Evolutionary conservation across 2,329 filamentous ascomycete genomes (phyloP).

Genomic region (Westerdykella sp.): DNA sequence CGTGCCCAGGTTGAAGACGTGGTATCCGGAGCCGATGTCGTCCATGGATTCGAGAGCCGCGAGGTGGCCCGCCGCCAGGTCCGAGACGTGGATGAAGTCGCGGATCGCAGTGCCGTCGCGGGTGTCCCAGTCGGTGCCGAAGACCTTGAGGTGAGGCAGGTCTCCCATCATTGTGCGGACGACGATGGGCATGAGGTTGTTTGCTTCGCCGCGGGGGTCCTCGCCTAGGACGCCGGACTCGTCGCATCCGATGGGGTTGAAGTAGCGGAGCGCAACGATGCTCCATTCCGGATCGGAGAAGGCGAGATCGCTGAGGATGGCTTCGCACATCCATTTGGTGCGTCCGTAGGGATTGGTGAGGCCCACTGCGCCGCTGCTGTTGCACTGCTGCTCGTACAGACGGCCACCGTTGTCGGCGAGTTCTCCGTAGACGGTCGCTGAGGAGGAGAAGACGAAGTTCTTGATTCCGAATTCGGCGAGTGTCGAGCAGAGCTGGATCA

Average conservation of each 20-base stretch:
- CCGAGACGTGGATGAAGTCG: constrained; percentile 59
- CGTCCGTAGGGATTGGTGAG: constrained; percentile 58
- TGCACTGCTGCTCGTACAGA: constrained; percentile 48
- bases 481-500: constrained; percentile 50
- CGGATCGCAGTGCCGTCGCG: constrained; percentile 56
- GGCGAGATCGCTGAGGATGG: constrained; percentile 55
- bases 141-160: constrained; percentile 48
- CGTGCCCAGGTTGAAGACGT: constrained; percentile 32
- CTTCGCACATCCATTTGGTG: constrained; percentile 59
- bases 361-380: constrained; percentile 31
- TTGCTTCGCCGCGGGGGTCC: constrained; percentile 53
- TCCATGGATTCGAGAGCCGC: constrained; percentile 43
- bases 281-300: constrained; percentile 53
- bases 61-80: constrained; percentile 56
- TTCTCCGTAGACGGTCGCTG: constrained; percentile 56
- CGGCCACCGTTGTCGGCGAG: constrained; percentile 32
- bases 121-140: constrained; percentile 57
- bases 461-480: constrained; percentile 53
- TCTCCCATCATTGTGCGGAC: constrained; percentile 52
- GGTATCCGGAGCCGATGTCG: constrained; percentile 14
- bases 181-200: constrained; percentile 57
- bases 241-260: constrained; percentile 60
- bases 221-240: constrained; percentile 55
- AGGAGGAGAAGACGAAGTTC: constrained; percentile 59
- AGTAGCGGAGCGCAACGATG: constrained; percentile 55